Evolutionary conservation across 192 early-diverging fungal genomes (phyloP).

Genomic region (Tieghemiomyces parasiticus): DNA sequence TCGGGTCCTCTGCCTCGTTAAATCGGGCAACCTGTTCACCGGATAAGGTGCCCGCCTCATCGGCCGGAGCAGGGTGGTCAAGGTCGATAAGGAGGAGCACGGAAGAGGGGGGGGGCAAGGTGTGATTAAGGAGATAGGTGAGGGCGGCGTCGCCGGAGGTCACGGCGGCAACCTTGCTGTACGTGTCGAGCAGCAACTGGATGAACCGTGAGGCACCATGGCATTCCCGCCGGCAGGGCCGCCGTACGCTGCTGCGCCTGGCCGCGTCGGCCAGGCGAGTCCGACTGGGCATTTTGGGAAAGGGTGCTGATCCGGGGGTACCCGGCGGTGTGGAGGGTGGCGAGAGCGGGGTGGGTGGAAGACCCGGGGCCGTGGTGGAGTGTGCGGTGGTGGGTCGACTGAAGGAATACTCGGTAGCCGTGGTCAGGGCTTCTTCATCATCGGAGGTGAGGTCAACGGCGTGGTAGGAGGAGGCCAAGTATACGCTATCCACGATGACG

Average conservation of each 20-base stretch:
- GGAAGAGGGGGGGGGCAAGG: conserved; percentile 16
- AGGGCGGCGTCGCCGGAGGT: conserved; percentile 29
- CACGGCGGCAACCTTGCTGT: conserved; percentile 31
- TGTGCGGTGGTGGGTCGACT: conserved; percentile 3
- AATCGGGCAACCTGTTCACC: neutral
- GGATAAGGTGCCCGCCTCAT: neutral
- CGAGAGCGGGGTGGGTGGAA: conserved; percentile 2
- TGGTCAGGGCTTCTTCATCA: neutral
- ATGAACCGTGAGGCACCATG: conserved; percentile 18
- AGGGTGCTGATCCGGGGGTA: neutral
- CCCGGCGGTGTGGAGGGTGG: conserved; percentile 1
- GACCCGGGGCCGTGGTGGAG: neutral
- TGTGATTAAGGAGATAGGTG: conserved; percentile 28
- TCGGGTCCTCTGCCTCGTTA: conserved; percentile 18
- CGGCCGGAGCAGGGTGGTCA: neutral
- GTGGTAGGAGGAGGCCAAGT: conserved; percentile 6
- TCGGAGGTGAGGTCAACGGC: neutral
- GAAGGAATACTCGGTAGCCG: too few relatives aligned
- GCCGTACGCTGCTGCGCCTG: too few relatives aligned
- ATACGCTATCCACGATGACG: conserved; percentile 3
- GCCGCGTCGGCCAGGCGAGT: neutral
- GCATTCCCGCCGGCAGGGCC: neutral
- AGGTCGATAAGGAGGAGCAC: conserved; percentile 32
- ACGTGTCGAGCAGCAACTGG: conserved; percentile 32
- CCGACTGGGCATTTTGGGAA: neutral